These are phyloP conservation scores for Lojkania enalia DNA, from an alignment of 2,329 filamentous ascomycete species.

Conservation along the genomic window DNA sequence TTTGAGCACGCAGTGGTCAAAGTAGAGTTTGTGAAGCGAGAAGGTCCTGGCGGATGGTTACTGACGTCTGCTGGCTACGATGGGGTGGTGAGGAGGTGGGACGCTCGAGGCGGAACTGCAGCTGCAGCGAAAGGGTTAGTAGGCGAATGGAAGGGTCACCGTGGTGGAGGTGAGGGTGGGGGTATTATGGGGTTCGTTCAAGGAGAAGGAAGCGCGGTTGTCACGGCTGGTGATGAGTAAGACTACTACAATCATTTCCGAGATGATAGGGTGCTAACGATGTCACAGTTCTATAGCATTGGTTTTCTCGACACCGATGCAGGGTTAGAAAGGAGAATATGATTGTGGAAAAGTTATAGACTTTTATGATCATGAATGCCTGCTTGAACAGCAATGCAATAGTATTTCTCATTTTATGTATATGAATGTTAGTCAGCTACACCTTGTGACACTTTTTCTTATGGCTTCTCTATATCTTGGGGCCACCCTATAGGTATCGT, in stretches of 20 bases:
- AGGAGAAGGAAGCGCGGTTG: conserved; percentile 70
- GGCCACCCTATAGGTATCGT: not conserved
- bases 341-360: not conserved
- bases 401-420: not conserved
- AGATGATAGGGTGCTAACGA: not conserved
- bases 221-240: conserved; percentile 87
- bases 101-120: conserved; percentile 69
- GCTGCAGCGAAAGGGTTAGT: conserved; percentile 70
- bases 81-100: conserved; percentile 87
- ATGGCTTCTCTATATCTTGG: not conserved
- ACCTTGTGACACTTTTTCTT: not conserved
- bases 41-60: conserved; percentile 59
- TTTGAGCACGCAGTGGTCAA: conserved; percentile 90
- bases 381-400: not conserved
- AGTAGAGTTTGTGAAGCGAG: conserved; percentile 75
- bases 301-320: conserved; percentile 1
- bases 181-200: conserved; percentile 92
- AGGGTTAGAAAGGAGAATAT: not conserved
- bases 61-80: conserved; percentile 91
- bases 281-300: not conserved
- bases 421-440: not conserved
- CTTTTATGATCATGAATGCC: not conserved
- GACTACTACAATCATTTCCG: conserved; percentile 14
- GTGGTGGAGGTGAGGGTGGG: conserved; percentile 81
- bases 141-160: conserved; percentile 88